Conservation (phyloP, 257 asterid genomes). For the Solanum chmielewskii region DNA sequence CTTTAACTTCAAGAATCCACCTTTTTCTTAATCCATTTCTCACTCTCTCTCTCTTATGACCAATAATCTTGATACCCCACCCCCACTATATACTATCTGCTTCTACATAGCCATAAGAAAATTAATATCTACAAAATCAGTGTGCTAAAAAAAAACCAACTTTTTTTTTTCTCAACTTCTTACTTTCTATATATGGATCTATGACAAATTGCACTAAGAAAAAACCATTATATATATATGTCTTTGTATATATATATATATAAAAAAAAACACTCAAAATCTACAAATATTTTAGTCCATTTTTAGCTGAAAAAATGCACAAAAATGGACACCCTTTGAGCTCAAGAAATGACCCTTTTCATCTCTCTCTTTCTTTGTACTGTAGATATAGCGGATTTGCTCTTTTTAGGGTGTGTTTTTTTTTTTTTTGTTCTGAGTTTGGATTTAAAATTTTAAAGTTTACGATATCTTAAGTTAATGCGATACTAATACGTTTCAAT, state of each 20-base stretch:
- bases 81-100: background rate
- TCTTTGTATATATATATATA: too few relatives aligned
- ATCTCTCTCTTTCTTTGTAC: background rate
- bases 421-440: background rate
- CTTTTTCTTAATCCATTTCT: background rate
- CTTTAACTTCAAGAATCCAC: background rate
- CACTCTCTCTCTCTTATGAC: background rate
- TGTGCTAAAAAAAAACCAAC: background rate
- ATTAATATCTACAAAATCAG: background rate
- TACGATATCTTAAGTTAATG: background rate
- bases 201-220: background rate
- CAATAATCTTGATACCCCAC: background rate
- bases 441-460: background rate
- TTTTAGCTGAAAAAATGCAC: background rate
- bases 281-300: background rate
- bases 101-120: background rate
- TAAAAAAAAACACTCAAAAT: background rate
- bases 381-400: background rate
- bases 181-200: background rate
- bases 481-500: rapidly evolving
- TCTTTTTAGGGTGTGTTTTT: background rate
- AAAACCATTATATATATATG: background rate
- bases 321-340: background rate
- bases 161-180: background rate
- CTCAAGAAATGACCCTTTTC: background rate